These are phyloP conservation scores for Pleurotus citrinopileatus DNA, from an alignment of 768 basidiomycete genomes.

Conservation along the genomic window DNA sequence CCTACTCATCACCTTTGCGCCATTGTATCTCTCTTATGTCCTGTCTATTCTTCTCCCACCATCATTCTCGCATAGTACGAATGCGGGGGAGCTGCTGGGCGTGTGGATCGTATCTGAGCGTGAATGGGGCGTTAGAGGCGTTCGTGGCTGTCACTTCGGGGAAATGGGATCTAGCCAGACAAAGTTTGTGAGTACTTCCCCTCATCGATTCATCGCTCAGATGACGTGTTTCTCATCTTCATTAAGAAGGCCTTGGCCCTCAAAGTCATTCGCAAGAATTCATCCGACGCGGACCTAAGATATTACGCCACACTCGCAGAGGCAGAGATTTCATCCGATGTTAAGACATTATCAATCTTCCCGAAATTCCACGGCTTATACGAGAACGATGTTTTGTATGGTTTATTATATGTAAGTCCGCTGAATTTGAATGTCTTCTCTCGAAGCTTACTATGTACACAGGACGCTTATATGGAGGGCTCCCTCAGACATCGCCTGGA, in stretches of 20 bases:
- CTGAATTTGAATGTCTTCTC: too few relatives aligned
- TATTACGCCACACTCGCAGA: background rate
- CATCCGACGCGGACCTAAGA: background rate
- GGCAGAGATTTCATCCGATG: background rate
- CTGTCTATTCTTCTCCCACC: constrained; percentile 68
- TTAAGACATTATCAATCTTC: background rate
- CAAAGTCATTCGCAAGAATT: background rate
- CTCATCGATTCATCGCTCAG: too few relatives aligned
- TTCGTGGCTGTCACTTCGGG: constrained; percentile 81
- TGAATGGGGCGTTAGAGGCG: constrained; percentile 91
- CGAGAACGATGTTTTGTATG: background rate
- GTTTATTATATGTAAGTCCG: background rate
- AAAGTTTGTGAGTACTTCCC: constrained; percentile 51
- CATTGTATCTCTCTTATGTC: constrained; percentile 69
- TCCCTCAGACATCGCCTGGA: background rate
- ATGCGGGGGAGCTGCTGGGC: constrained; percentile 72
- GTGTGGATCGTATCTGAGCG: constrained; percentile 86
- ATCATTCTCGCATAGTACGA: constrained; percentile 64
- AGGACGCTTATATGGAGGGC: background rate
- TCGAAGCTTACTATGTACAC: background rate
- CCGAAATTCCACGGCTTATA: background rate
- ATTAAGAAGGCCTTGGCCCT: background rate
- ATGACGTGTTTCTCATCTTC: too few relatives aligned
- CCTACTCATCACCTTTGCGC: constrained; percentile 71
- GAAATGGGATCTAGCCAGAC: constrained; percentile 60